Percentiles rank a stretch among this genome's conserved stretches.
Evolutionary conservation across 2,329 filamentous ascomycete genomes (phyloP).

Genomic region (Sporothrix pallida): DNA sequence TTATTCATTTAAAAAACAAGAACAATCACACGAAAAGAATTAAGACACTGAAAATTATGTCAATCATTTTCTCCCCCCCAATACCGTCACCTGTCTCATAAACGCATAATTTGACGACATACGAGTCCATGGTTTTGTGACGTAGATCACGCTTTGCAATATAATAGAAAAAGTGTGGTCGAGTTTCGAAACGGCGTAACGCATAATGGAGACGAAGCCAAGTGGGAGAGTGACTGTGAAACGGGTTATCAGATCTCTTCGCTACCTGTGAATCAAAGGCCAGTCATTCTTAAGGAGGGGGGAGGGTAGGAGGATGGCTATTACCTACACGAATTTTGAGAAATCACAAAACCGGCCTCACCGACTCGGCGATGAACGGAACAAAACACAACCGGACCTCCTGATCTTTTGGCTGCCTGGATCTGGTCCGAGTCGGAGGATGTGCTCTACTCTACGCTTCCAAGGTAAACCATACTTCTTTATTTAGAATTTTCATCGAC

Average conservation of each 20-base stretch:
- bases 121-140: background rate
- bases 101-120: background rate
- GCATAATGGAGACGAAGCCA: background rate
- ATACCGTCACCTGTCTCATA: background rate
- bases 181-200: constrained; percentile 1
- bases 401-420: constrained; percentile 8
- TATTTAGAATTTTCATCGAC: background rate
- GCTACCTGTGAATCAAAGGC: background rate
- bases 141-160: constrained; percentile 16
- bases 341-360: background rate
- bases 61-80: background rate
- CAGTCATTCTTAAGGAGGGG: background rate
- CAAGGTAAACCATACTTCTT: background rate
- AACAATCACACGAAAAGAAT: background rate
- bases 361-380: background rate
- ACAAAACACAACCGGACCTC: constrained; percentile 15
- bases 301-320: no score
- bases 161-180: background rate
- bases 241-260: background rate
- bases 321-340: no score
- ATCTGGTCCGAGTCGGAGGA: constrained; percentile 7
- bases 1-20: no score
- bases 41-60: background rate
- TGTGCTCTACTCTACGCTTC: background rate
- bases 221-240: background rate